A percentile compares a stretch with the other conserved stretches of the same genome.
phyloP scores from a whole-genome alignment of 23 red algal genomes.

The Gracilaria domingensis region DNA sequence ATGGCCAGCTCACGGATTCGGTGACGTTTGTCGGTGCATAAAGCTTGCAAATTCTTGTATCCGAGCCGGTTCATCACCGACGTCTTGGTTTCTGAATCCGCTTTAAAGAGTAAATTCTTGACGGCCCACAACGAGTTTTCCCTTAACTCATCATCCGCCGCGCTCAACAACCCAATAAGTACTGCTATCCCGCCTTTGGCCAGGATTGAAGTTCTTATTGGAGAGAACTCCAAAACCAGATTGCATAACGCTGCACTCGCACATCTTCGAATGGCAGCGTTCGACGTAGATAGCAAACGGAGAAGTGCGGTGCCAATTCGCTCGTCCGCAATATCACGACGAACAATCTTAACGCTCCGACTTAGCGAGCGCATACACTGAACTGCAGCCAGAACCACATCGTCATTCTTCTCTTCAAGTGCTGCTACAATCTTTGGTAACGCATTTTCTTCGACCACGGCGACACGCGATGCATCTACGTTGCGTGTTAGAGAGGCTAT shows the following conservation, averaged over 20 bases:
- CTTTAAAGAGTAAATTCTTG: constrained; percentile 73
- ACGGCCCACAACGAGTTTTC: constrained; percentile 73
- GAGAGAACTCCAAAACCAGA: constrained; percentile 71
- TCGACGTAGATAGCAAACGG: background rate
- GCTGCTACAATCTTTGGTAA: constrained; percentile 47
- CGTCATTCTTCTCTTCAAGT: constrained; percentile 21
- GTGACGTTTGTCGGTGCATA: constrained; percentile 53
- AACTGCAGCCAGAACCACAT: constrained; percentile 42
- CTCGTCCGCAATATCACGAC: constrained; percentile 49
- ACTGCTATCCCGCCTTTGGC: constrained; percentile 24
- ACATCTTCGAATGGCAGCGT: constrained; percentile 24
- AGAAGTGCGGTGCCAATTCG: constrained; percentile 39
- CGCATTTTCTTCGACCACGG: constrained; percentile 24
- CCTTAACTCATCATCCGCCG: constrained; percentile 54
- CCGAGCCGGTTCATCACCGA: constrained; percentile 59
- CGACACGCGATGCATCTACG: constrained; percentile 46
- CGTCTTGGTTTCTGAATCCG: constrained; percentile 56
- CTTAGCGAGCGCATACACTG: constrained; percentile 58
- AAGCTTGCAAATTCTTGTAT: constrained; percentile 45
- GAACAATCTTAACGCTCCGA: constrained; percentile 75
- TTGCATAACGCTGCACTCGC: constrained; percentile 71
- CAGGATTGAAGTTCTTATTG: constrained; percentile 51
- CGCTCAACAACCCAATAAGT: constrained; percentile 40
- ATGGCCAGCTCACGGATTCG: constrained; percentile 65
- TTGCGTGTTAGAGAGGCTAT: constrained; percentile 42